Evolutionary conservation across 2,329 filamentous ascomycete genomes (phyloP), one percentile per base, ranked within the genome.

Genomic region (Sodiomyces alkalinus): DNA sequence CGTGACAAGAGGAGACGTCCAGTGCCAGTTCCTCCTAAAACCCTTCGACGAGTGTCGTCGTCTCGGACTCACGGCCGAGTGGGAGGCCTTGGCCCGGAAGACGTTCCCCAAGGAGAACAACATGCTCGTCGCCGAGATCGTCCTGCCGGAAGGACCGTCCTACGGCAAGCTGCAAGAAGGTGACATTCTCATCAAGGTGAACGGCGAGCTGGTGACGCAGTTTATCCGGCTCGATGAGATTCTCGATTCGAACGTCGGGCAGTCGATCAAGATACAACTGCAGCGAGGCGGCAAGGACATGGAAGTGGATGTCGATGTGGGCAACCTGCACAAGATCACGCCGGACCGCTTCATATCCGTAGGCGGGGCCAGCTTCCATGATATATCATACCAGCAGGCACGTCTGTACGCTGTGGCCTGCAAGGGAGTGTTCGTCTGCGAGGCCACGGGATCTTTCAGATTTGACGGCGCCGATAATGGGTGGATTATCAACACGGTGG

Each of bases 371-470:
- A 87, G 85, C 33, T 96, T 98, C 61, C 92, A 98, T 56, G 74
- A 92, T 48, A 62, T 98, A 12, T 98, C 92, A 1, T 98, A 98
- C 51, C 90, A 98, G 48, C 86, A 96, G 54, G 85, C 90, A n/a
- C 76, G 90, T 7, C 68, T 94, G 4, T 96, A 94, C 49, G 87
- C 86, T 19, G 86, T 98, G 33, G 76, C 86, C 7, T 80, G 85
- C 42, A 78, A 85, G 49, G 90, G 90, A 19, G 85, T 98, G 12
- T 98, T 82, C 48, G 79, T 96, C 33, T 96, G 86, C 46, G 90
- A 98, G 53, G 82, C 87, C 5, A 80, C 82, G 3, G 90, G 90
- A 3, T 93, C 90, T 1, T 98, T 96, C 64, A 77, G 86, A 28
- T 82, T 98, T 38, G 90, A 96, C 38, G 86, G 76, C 41, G 79